A percentile compares a stretch with the other conserved stretches of the same genome.
Evolutionary conservation across 208 protist species (phyloP).

Genomic region (Trypanosoma cruzi): DNA sequence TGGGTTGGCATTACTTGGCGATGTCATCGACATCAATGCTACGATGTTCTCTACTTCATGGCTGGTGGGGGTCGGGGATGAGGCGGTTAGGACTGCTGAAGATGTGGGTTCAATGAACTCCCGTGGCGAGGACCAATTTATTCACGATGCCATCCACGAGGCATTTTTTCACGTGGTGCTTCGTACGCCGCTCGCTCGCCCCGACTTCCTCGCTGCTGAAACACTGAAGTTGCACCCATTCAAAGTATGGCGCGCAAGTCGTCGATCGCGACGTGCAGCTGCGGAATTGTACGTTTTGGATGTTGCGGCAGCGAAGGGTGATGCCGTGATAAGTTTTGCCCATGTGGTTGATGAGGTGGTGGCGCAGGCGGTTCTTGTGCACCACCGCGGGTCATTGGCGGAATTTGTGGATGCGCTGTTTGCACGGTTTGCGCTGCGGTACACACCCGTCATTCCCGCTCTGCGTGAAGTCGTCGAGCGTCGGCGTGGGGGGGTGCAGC

Average conservation of each 20-base stretch:
- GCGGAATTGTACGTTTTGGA: constrained; percentile 86
- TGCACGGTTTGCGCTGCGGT: constrained; percentile 57
- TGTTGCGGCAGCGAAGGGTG: constrained; percentile 57
- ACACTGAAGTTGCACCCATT: constrained; percentile 59
- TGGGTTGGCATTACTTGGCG: constrained; percentile 3
- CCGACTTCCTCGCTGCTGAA: constrained; percentile 23
- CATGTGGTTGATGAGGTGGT: constrained; percentile 86
- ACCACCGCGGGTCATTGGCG: constrained; percentile 70
- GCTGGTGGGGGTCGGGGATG: constrained; percentile 9
- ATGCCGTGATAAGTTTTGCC: constrained; percentile 53
- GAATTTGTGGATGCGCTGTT: constrained; percentile 78
- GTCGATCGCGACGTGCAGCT: constrained; percentile 63
- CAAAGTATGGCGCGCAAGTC: constrained; percentile 70
- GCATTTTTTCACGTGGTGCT: constrained; percentile 24
- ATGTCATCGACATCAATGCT: constrained; percentile 26
- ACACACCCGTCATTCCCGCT: constrained; percentile 50
- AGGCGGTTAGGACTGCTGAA: background rate
- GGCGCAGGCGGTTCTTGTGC: constrained; percentile 79
- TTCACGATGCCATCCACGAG: constrained; percentile 21
- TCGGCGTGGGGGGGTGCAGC: no score
- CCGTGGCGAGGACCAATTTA: constrained; percentile 6
- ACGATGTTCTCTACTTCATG: constrained; percentile 24
- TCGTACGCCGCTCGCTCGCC: constrained; percentile 25
- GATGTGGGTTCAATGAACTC: background rate
- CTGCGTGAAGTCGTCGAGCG: constrained; percentile 21